Evolutionary conservation across 495 filamentous ascomycete genomes (phyloP), one percentile per base, ranked within the genome.

Genomic region (Saxispiralis lemnorum): DNA sequence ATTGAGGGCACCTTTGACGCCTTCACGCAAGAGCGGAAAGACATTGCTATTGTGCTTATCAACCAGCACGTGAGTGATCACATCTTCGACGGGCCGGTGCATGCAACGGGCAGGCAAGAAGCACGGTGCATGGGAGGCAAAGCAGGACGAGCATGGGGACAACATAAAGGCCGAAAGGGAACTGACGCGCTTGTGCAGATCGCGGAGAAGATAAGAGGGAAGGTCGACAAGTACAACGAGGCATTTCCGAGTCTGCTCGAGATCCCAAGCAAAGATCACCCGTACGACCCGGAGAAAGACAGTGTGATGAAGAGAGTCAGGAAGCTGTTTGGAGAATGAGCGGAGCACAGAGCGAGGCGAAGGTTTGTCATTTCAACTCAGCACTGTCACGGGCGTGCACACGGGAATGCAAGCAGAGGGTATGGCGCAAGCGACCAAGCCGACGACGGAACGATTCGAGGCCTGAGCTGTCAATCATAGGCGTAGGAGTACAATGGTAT

Each of bases 201-300:
- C 45, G 92, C 92, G 16, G 92, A 99, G 56, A 75, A 76, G 56
- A 99, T 99, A 69, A 72, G 92, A 48, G 71, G 85, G 59, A 73
- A 75, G 35, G 68, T 85, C 49, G 80, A 85, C 53, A 70, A 68
- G 14, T 81, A 80, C 60, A 81, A 75, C 7, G 72, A 76, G 16
- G 81, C 81, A 2, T 84, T 85, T 61, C 80, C 80, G 14, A 65
- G 77, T 16, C 56, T 85, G 40, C 76, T 99, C 46, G 92, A 99
- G 65, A 96, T 96, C 44, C 92, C 92, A 21, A 93, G 85, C 66
- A 99, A 99, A 69, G 89, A 99, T 58, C 89, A 99, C 55, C 89
- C 89, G 7, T 99, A 96, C 54, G 92, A 99, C 52, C 89, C 89
- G 0, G 89, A 99, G 66, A 99, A 99, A 68, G 89, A 99, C 62